phyloP scores from a whole-genome alignment of 2,329 filamentous ascomycete genomes.

The Phialophora verrucosa region DNA sequence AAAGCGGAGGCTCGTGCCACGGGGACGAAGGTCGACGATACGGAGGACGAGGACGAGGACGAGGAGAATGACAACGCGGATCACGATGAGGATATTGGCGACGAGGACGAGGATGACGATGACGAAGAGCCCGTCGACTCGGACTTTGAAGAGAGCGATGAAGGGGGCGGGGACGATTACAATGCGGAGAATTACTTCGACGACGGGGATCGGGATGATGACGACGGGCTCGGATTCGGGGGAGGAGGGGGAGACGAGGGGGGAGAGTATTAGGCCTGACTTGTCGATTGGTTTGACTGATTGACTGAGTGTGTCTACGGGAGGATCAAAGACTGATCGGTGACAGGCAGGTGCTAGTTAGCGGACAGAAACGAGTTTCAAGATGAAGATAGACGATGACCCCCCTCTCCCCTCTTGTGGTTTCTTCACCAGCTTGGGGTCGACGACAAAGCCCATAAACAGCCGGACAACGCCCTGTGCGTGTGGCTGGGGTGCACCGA shows the following conservation, averaged over 20 bases:
- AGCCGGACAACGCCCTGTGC: not conserved
- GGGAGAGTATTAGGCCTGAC: slow-evolving; percentile 14
- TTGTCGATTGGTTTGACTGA: not conserved
- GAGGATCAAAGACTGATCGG: not conserved
- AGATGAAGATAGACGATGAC: not conserved
- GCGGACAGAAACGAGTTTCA: not conserved
- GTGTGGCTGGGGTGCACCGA: not conserved
- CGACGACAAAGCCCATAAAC: not conserved
- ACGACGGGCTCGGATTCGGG: slow-evolving; percentile 53
- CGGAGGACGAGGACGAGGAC: slow-evolving; percentile 47
- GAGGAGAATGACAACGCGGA: slow-evolving; percentile 49
- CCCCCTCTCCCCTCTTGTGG: not conserved
- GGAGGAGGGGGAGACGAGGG: slow-evolving; percentile 57
- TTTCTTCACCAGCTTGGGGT: not conserved
- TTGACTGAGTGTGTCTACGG: not conserved
- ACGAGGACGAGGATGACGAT: slow-evolving; percentile 51
- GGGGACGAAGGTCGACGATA: slow-evolving; percentile 42
- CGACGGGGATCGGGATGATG: slow-evolving; percentile 61
- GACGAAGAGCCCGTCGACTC: slow-evolving; percentile 63
- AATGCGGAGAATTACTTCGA: slow-evolving; percentile 70
- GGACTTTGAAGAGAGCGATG: slow-evolving; percentile 66
- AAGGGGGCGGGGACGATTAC: slow-evolving; percentile 65
- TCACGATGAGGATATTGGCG: slow-evolving; percentile 45
- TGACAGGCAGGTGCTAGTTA: not conserved
- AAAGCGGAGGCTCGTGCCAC: slow-evolving; percentile 28